Evolutionary conservation across 768 basidiomycete genomes (phyloP), one percentile per base, ranked within the genome.

Genomic region (Lactarius pseudohatsudake): DNA sequence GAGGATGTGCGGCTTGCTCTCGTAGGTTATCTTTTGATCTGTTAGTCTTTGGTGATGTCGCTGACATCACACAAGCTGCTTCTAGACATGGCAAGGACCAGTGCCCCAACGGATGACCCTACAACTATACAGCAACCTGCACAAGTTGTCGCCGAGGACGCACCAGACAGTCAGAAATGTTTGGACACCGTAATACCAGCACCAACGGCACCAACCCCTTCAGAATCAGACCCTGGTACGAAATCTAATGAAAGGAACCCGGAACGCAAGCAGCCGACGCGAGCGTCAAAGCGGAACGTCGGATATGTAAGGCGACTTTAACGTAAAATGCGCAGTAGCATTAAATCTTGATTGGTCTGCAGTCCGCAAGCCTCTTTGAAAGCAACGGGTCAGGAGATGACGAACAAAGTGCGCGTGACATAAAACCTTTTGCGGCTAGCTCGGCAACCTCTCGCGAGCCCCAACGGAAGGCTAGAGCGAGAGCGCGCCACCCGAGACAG

Each of bases 271-370:
- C 70, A 71, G 47, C 70, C 70, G 15, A 58, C 64, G 15, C 68
- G 70, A 11, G 70, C 70, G 34, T 71, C 70, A 32, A 71, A 71
- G 36, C 64, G 69, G 32, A 64, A 69, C 26, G 41, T 71, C 22
- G 61, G 41, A 60, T 71, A 69, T 59, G 70, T 71, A 57, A 45
- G 68, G 22, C 15, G 18, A 40, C 34, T 20, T 56, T 22, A 16
- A 50, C 53, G 9, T 34, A 55, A 28, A 26, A 34, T 32, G 38
- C 47, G 36, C 20, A 54, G 10, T 15, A 54, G 26, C 28, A 20
- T 50, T 68, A 26, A 61, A n/a, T 11, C 22, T 45, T 47, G 20
- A 34, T 38, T 32, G n/a, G 15, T 18, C 22, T 62, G 18, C 22
- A 67, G 66, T 59, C 66, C 26, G 28, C 62, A 4, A 40, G 53